These are phyloP conservation scores for Lathyrus tuberosus DNA, from an alignment of 306 rosid genomes.

Conservation along the genomic window DNA sequence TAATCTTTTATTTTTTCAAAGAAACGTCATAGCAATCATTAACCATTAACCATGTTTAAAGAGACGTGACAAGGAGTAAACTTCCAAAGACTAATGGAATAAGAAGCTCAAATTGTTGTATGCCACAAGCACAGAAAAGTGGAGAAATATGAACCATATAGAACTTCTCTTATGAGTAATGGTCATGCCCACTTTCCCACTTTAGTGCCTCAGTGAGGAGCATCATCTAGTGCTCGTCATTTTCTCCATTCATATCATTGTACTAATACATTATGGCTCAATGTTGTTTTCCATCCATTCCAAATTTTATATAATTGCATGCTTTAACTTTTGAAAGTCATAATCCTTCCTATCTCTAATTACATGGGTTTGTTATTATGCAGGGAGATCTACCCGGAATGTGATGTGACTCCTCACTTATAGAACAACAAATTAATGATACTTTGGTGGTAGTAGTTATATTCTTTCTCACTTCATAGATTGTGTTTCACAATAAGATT, in stretches of 20 bases:
- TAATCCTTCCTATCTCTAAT: background rate
- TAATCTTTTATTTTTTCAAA: too few species aligned
- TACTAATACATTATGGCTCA: background rate
- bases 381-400: background rate
- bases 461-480: background rate
- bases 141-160: conserved; percentile 8
- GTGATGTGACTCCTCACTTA: background rate
- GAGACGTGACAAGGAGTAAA: background rate
- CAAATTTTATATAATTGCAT: too few species aligned
- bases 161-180: background rate
- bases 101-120: background rate
- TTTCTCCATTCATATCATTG: conserved; percentile 10
- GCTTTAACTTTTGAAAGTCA: too few species aligned
- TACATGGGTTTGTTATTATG: background rate
- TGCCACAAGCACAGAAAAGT: background rate
- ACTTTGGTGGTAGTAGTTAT: background rate
- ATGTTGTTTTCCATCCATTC: too few species aligned
- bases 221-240: conserved; percentile 21
- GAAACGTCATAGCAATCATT: background rate
- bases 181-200: conserved; percentile 26
- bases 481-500: background rate
- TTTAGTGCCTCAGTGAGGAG: conserved; percentile 5
- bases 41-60: background rate
- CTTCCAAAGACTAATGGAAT: background rate
- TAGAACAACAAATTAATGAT: background rate